These are phyloP conservation scores for Phytophthora podocarpi DNA, from an alignment of 352 stramenopile species.

Conservation along the genomic window DNA sequence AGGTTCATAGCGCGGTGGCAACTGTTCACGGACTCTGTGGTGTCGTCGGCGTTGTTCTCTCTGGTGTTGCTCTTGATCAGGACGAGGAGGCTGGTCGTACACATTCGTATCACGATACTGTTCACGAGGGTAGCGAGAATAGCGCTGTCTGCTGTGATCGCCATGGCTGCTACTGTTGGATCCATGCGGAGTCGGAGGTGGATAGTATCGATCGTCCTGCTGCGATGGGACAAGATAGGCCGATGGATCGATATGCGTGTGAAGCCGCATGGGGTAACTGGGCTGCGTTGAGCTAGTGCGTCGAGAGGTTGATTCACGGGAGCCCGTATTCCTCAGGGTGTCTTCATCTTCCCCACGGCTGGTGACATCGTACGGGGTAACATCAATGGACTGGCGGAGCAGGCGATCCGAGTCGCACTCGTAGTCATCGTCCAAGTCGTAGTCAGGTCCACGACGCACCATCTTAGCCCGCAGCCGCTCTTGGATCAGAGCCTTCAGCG, in stretches of 20 bases:
- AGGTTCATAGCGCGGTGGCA: constrained; percentile 14
- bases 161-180: neutral
- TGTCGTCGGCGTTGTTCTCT: constrained; percentile 18
- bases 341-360: constrained; percentile 7
- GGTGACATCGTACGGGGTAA: constrained; percentile 24
- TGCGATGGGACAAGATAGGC: constrained; percentile 26
- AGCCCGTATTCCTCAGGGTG: neutral
- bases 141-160: constrained; percentile 9
- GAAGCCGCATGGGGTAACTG: constrained; percentile 22
- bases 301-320: constrained; percentile 4
- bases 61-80: constrained; percentile 14
- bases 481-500: constrained; percentile 74
- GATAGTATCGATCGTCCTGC: constrained; percentile 19
- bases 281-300: constrained; percentile 1
- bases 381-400: constrained; percentile 17
- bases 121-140: constrained; percentile 22
- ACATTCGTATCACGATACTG: constrained; percentile 19
- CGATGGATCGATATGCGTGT: constrained; percentile 38
- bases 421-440: constrained; percentile 26
- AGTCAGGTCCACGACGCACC: constrained; percentile 36
- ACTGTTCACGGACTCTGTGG: constrained; percentile 12
- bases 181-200: constrained; percentile 3
- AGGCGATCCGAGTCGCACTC: constrained; percentile 20
- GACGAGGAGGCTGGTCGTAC: constrained; percentile 14
- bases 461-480: constrained; percentile 76